Percentiles rank a stretch among this genome's conserved stretches.
These are phyloP conservation scores for Fusarium concolor DNA, from an alignment of 2,329 filamentous ascomycete genomes.

Conservation along the genomic window DNA sequence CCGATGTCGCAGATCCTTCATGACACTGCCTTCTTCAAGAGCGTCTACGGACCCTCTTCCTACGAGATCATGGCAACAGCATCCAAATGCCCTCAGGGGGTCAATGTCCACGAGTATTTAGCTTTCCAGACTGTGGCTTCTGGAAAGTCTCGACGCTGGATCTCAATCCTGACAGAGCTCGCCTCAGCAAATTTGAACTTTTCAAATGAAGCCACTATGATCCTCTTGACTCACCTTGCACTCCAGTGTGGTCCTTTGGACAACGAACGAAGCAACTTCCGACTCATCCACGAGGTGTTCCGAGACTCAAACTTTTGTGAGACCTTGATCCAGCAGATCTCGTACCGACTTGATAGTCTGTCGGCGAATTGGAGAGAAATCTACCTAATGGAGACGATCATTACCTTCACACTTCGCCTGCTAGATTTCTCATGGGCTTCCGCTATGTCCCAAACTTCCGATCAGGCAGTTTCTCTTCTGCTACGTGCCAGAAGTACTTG, in stretches of 20 bases:
- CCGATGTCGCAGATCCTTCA: constrained; percentile 37
- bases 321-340: constrained; percentile 60
- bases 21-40: constrained; percentile 26
- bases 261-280: constrained; percentile 43
- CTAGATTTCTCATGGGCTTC: constrained; percentile 37
- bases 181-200: constrained; percentile 69
- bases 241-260: constrained; percentile 64
- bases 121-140: constrained; percentile 62
- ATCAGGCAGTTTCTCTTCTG: constrained; percentile 17
- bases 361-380: constrained; percentile 69
- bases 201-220: constrained; percentile 64
- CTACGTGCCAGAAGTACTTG: constrained; percentile 50
- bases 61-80: constrained; percentile 66
- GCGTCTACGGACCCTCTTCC: constrained; percentile 60
- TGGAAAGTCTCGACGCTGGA: constrained; percentile 62
- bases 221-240: constrained; percentile 63
- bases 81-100: constrained; percentile 58
- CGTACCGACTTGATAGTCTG: constrained; percentile 57
- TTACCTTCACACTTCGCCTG: constrained; percentile 62
- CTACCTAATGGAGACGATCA: constrained; percentile 67
- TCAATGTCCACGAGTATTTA: constrained; percentile 65
- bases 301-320: constrained; percentile 61
- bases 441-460: neutral
- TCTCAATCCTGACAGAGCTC: constrained; percentile 61
- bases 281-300: constrained; percentile 63